A percentile compares a stretch with the other conserved stretches of the same genome.
Evolutionary conservation across 495 filamentous ascomycete genomes (phyloP).

Genomic region (Echria macrotheca): DNA sequence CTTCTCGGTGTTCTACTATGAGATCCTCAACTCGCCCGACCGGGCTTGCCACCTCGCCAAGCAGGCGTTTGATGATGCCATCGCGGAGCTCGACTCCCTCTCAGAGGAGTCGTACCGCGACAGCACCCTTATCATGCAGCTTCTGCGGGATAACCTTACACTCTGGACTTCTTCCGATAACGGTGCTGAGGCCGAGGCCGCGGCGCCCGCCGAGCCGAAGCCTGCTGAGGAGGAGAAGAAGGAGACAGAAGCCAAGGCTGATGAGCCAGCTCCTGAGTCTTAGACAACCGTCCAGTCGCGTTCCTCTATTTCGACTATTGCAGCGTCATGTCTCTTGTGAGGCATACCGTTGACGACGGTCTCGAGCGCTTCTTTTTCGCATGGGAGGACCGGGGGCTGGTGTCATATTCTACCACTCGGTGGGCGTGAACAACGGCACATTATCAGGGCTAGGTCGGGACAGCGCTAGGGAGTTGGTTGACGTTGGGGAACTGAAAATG

Average conservation of each 20-base stretch:
- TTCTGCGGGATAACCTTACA: conserved; percentile 98
- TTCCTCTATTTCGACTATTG: conserved; percentile 10
- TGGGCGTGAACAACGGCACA: conserved; percentile 20
- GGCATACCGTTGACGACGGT: conserved; percentile 12
- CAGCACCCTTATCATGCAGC: conserved; percentile 99
- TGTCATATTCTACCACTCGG: conserved; percentile 12
- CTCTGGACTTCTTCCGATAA: conserved; percentile 98
- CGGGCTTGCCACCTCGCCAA: conserved; percentile 98
- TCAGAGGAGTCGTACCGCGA: conserved; percentile 99
- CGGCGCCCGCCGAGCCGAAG: conserved; percentile 52
- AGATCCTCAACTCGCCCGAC: conserved; percentile 98
- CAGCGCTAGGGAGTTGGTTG: conserved; percentile 32
- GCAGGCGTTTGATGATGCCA: conserved; percentile 98
- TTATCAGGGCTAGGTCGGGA: conserved; percentile 19
- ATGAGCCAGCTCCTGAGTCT: conserved; percentile 43
- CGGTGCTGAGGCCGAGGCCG: conserved; percentile 67
- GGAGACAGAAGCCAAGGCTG: conserved; percentile 48
- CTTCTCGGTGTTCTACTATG: conserved; percentile 99
- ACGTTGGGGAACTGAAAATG: conserved; percentile 31
- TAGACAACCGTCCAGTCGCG: conserved; percentile 18
- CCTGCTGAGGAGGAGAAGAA: conserved; percentile 57
- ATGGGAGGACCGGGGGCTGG: conserved; percentile 11
- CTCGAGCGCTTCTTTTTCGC: too few species aligned
- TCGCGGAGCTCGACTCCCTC: conserved; percentile 97
- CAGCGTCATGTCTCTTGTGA: conserved; percentile 11